A percentile compares a stretch with the other conserved stretches of the same genome.
phyloP scores from a whole-genome alignment of 768 basidiomycete species.

The Guyanaporus albipodus region DNA sequence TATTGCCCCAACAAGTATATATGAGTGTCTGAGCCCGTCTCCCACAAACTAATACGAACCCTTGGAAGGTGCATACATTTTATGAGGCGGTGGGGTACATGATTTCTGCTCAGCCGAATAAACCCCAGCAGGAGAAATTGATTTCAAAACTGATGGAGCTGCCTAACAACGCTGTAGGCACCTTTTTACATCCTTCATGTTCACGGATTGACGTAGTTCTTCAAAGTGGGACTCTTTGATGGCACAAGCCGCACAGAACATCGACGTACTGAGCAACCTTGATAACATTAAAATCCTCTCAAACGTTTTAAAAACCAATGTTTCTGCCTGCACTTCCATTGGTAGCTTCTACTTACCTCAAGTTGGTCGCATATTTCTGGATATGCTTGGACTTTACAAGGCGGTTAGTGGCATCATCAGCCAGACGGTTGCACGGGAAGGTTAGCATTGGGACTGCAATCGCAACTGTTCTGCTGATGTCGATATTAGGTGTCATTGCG shows the following conservation, averaged over 20 bases:
- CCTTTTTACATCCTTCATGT: neutral
- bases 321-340: conserved; percentile 94
- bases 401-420: conserved; percentile 97
- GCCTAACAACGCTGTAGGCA: conserved; percentile 91
- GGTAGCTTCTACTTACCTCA: conserved; percentile 98
- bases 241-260: conserved; percentile 88
- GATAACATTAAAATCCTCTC: conserved; percentile 97
- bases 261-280: conserved; percentile 84
- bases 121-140: conserved; percentile 92
- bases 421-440: conserved; percentile 83
- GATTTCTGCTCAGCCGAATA: conserved; percentile 99
- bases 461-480: conserved; percentile 1
- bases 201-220: neutral
- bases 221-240: conserved; percentile 95
- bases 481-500: conserved; percentile 67
- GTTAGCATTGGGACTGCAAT: conserved; percentile 37
- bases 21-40: neutral
- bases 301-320: conserved; percentile 98
- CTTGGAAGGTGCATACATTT: conserved; percentile 80
- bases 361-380: conserved; percentile 90
- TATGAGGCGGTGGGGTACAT: conserved; percentile 99
- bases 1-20: conserved; percentile 78
- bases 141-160: conserved; percentile 95
- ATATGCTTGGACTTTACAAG: conserved; percentile 97
- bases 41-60: conserved; percentile 9